Conservation (phyloP, 2,329 filamentous ascomycete species). For the Sphaerulina vaccinii region DNA sequence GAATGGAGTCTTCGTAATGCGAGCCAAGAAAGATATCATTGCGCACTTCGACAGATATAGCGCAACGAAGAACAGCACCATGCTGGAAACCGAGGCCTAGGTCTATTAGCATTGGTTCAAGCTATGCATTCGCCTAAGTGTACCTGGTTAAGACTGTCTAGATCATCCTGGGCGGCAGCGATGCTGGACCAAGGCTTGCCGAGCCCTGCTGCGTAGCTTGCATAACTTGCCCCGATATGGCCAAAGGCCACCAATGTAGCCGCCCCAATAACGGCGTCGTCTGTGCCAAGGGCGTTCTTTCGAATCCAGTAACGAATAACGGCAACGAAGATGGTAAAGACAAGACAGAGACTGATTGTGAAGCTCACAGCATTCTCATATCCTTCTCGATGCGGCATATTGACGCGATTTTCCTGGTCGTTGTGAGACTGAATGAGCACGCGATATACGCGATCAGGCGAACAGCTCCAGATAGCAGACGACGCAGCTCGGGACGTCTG, state of each 20-base stretch:
- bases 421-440: neutral
- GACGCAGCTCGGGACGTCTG: neutral
- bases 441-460: neutral
- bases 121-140: conserved; percentile 7
- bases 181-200: conserved; percentile 30
- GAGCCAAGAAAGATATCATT: conserved; percentile 35
- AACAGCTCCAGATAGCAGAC: neutral
- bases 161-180: conserved; percentile 10
- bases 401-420: neutral
- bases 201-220: conserved; percentile 30
- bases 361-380: conserved; percentile 32
- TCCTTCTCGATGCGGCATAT: conserved; percentile 29
- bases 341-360: conserved; percentile 35
- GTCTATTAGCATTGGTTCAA: conserved; percentile 4
- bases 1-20: conserved; percentile 32
- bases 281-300: conserved; percentile 30
- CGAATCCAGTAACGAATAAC: conserved; percentile 34
- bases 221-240: conserved; percentile 33
- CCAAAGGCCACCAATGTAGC: conserved; percentile 33
- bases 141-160: conserved; percentile 30
- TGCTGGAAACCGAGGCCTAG: conserved; percentile 31
- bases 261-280: conserved; percentile 33
- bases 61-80: conserved; percentile 33
- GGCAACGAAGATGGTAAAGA: conserved; percentile 34
- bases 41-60: conserved; percentile 36